Evolutionary conservation across 805 yeast species (phyloP).

Genomic region (Ogataea chonburiensis): DNA sequence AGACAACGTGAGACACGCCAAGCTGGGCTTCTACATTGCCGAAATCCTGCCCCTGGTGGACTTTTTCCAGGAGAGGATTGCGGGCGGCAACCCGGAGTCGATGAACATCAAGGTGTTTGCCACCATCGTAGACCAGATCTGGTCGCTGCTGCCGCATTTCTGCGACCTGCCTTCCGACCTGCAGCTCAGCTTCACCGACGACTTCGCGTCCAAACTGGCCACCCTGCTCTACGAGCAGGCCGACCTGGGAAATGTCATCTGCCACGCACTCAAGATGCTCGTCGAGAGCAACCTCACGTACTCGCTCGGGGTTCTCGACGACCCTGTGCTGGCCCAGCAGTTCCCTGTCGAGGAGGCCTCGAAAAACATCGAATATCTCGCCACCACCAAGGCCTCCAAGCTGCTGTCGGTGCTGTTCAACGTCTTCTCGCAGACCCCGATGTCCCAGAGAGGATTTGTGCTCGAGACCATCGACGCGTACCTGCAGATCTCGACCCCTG

Average conservation of each 20-base stretch:
- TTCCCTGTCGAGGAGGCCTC: conserved; percentile 58
- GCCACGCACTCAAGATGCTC: conserved; percentile 73
- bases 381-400: conserved; percentile 63
- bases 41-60: conserved; percentile 66
- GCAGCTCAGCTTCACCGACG: conserved; percentile 59
- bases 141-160: conserved; percentile 89
- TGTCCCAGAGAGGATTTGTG: conserved; percentile 80
- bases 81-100: conserved; percentile 48
- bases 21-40: conserved; percentile 58
- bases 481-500: conserved; percentile 63
- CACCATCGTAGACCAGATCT: conserved; percentile 86
- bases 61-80: conserved; percentile 50
- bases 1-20: conserved; percentile 76
- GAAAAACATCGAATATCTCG: conserved; percentile 58
- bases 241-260: conserved; percentile 74
- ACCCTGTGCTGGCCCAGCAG: conserved; percentile 57
- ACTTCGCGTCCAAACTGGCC: conserved; percentile 76
- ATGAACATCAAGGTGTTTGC: conserved; percentile 74
- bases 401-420: conserved; percentile 85
- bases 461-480: conserved; percentile 84
- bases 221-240: conserved; percentile 71
- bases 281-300: conserved; percentile 75
- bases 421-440: conserved; percentile 84
- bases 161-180: conserved; percentile 85
- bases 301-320: conserved; percentile 57